Base-by-base conservation (phyloP, 805 yeast genomes). In the Candida parachauliodes region DNA sequence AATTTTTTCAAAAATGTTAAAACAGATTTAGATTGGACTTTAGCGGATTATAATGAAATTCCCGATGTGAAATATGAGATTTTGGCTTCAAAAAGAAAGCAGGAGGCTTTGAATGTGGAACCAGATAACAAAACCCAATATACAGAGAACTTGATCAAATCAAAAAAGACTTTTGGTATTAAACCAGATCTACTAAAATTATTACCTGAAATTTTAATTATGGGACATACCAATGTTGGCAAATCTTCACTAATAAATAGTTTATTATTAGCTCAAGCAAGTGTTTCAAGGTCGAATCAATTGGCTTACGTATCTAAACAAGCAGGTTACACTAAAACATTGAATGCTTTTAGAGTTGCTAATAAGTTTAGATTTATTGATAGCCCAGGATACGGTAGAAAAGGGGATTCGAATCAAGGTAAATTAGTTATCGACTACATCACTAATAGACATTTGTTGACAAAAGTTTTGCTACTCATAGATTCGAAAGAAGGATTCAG, bases 381-480 rank as follows among this genome's bases (percentile, higher is more conserved):
- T 54, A 74, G 88, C 17, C 98, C 98, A 1, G 98, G 98, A 0
- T 89, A 89, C 55, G 98, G 98, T 2, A 71, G 61, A 27, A 77
- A 72, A 43, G 88, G 94, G 12, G 72, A 70, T 11, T 52, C 50
- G 7, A 60, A 67, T 46, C 96, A 89, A 54, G 97, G 96, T 2
- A 62, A 74, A 28, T 69, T 80, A 20, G 83, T 83, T 1, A 51
- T 78, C 49, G 76, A 78, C 24, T 88, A 87, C 51, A 56, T 89
- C 6, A 59, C 62, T 19, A 62, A 71, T 16, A 62, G 93, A 34
- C 57, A 65, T 38, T 74, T 69, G 22, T 61, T 88, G 16, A 62
- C 72, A 21, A 69, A 79, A 33, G 79, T 79, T 2, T 86, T 74
- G 45, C 51, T 88, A 8, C 59, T 88, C 12, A 53, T 86, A 0